Percentiles rank a stretch among this genome's conserved stretches.
Evolutionary conservation across 2,329 filamentous ascomycete genomes (phyloP).

Genomic region (Nannizziopsis barbatae): DNA sequence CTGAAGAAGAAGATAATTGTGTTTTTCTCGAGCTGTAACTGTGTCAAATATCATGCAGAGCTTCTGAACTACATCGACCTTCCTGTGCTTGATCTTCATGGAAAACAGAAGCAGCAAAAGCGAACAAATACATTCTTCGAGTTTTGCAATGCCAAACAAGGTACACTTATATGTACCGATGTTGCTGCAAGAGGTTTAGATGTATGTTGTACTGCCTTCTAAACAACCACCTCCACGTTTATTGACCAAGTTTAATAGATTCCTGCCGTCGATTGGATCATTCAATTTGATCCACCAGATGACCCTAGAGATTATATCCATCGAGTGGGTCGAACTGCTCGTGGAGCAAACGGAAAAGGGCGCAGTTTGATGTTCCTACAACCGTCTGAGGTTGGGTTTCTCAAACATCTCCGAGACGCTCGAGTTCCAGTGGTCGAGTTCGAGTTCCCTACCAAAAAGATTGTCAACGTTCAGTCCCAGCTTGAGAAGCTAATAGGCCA

Average conservation of each 20-base stretch:
- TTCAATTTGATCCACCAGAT: constrained; percentile 91
- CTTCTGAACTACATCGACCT: constrained; percentile 96
- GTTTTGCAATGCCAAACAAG: constrained; percentile 74
- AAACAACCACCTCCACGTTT: no score
- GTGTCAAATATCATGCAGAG: constrained; percentile 90
- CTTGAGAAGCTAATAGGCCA: constrained; percentile 87
- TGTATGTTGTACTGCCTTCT: constrained; percentile 42
- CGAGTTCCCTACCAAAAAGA: constrained; percentile 85
- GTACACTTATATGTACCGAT: constrained; percentile 89
- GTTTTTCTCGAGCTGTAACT: constrained; percentile 86
- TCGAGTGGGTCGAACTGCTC: constrained; percentile 85
- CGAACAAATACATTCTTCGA: constrained; percentile 99
- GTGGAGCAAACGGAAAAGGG: constrained; percentile 72
- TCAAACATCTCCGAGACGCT: constrained; percentile 80
- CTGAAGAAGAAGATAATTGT: constrained; percentile 96
- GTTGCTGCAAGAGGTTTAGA: constrained; percentile 91
- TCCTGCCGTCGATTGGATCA: constrained; percentile 88
- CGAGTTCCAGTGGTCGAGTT: constrained; percentile 92
- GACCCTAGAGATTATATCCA: constrained; percentile 88
- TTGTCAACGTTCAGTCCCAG: constrained; percentile 80
- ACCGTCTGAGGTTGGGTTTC: constrained; percentile 82
- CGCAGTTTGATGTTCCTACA: constrained; percentile 87
- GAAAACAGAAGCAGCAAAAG: constrained; percentile 97
- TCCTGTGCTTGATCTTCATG: constrained; percentile 73
- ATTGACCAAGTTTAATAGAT: constrained; percentile 43